Percentiles rank a stretch among this genome's conserved stretches.
Conservation (phyloP, 73 alveolate species). For the Halteria grandinella region DNA sequence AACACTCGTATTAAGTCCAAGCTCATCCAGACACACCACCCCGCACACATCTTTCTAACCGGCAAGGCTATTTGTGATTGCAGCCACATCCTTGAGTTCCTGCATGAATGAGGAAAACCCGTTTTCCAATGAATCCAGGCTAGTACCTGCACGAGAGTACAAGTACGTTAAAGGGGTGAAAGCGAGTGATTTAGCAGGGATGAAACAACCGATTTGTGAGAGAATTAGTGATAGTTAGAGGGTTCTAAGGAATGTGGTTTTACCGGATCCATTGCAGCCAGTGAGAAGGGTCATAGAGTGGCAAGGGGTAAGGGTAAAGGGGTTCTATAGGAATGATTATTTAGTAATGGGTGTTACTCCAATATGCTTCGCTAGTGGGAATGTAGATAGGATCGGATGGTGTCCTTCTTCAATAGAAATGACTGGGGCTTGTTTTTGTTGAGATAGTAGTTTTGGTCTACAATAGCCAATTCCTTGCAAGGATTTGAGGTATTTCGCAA, state of each 20-base stretch:
- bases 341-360: too few species aligned
- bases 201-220: slow-evolving; percentile 80
- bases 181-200: background rate
- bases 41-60: background rate
- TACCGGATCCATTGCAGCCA: slow-evolving; percentile 86
- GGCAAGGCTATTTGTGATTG: background rate
- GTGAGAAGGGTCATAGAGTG: slow-evolving; percentile 65
- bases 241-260: slow-evolving; percentile 83
- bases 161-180: slow-evolving; percentile 20
- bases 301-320: background rate
- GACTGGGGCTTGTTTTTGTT: too few species aligned
- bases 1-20: slow-evolving; percentile 21
- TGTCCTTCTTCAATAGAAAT: too few species aligned
- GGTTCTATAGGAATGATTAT: too few species aligned
- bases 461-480: background rate
- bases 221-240: slow-evolving; percentile 66
- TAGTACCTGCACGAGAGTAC: slow-evolving; percentile 32
- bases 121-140: background rate
- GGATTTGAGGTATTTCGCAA: background rate
- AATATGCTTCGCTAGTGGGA: too few species aligned
- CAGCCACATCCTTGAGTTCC: slow-evolving; percentile 17
- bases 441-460: slow-evolving; percentile 10
- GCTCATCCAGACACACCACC: slow-evolving; percentile 14
- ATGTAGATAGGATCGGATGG: too few species aligned
- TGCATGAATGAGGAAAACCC: slow-evolving; percentile 16